These are phyloP conservation scores for Termitomyces sp. DNA, from an alignment of 768 basidiomycete genomes.

Conservation along the genomic window DNA sequence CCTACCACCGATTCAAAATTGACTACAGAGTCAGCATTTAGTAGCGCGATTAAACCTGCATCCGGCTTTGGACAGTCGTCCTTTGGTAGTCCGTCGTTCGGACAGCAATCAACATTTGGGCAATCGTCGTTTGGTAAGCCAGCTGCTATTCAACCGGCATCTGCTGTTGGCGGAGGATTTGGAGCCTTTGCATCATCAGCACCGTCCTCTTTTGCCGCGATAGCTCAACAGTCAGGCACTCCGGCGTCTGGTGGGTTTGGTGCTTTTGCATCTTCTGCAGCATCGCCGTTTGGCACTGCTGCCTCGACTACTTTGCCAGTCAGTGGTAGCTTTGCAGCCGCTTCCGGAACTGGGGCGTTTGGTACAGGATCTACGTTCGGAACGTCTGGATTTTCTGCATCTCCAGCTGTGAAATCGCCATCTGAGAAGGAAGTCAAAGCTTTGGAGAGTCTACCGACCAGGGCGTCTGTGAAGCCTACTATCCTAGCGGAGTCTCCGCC, in stretches of 20 bases:
- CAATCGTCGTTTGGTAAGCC: conserved; percentile 35
- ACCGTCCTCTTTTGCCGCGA: conserved; percentile 8
- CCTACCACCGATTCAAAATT: conserved; percentile 3
- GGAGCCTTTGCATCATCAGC: conserved; percentile 20
- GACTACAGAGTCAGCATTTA: conserved; percentile 4
- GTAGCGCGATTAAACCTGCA: neutral
- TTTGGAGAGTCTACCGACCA: neutral
- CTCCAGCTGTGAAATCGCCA: conserved; percentile 6
- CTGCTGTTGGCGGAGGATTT: conserved; percentile 26
- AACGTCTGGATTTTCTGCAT: neutral
- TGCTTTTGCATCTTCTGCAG: conserved; percentile 18
- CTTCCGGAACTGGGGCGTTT: conserved; percentile 5
- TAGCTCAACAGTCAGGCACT: neutral
- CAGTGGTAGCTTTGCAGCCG: conserved; percentile 16
- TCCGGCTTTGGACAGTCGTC: conserved; percentile 18
- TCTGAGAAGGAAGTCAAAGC: neutral
- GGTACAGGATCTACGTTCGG: conserved; percentile 9
- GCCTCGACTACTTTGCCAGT: conserved; percentile 1
- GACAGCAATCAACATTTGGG: conserved; percentile 26
- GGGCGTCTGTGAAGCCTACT: conserved; percentile 6
- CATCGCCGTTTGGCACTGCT: conserved; percentile 24
- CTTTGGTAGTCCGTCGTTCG: conserved; percentile 17
- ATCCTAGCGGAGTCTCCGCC: conserved; percentile 11
- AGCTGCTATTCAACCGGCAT: conserved; percentile 10
- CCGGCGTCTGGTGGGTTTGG: conserved; percentile 16